These are phyloP conservation scores for Scedosporium dehoogii DNA, from an alignment of 2,329 filamentous ascomycete genomes.

Conservation along the genomic window DNA sequence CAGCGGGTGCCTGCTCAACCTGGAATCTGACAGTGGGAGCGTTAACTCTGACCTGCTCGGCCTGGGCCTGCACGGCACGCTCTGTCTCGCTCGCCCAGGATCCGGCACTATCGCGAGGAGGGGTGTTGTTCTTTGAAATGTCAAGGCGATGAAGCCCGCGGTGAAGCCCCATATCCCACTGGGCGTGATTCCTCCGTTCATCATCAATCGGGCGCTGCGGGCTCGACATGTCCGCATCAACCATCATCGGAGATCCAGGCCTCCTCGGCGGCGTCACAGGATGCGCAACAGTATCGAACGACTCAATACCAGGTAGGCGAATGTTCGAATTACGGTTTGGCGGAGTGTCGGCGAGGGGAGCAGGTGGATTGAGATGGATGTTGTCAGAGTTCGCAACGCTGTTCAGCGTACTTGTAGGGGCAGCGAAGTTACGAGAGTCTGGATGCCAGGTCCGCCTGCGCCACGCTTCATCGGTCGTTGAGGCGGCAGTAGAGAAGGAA, in stretches of 20 bases:
- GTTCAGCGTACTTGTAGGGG: conserved; percentile 58
- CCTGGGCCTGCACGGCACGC: conserved; percentile 43
- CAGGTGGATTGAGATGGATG: conserved; percentile 38
- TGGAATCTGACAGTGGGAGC: conserved; percentile 46
- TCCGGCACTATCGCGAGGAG: conserved; percentile 41
- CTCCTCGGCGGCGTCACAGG: conserved; percentile 54
- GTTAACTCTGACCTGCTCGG: conserved; percentile 36
- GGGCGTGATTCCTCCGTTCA: conserved; percentile 39
- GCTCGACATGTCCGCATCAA: conserved; percentile 41
- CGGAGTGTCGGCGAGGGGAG: conserved; percentile 12
- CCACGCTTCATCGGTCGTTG: conserved; percentile 62
- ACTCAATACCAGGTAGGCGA: conserved; percentile 81
- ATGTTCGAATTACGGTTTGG: conserved; percentile 47
- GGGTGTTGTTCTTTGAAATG: conserved; percentile 41
- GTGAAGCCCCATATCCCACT: conserved; percentile 58
- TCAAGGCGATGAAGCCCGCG: conserved; percentile 58
- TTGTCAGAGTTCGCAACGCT: conserved; percentile 63
- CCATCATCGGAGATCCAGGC: conserved; percentile 65
- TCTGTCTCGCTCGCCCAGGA: conserved; percentile 48
- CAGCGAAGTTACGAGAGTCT: conserved; percentile 54
- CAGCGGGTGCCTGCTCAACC: conserved; percentile 28
- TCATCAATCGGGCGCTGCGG: conserved; percentile 18
- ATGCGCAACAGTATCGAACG: conserved; percentile 68
- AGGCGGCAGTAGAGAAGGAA: conserved; percentile 38
- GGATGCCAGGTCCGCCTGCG: conserved; percentile 87